Evolutionary conservation across 352 stramenopile species (phyloP).

Genomic region (Phytopythium oedochilum): DNA sequence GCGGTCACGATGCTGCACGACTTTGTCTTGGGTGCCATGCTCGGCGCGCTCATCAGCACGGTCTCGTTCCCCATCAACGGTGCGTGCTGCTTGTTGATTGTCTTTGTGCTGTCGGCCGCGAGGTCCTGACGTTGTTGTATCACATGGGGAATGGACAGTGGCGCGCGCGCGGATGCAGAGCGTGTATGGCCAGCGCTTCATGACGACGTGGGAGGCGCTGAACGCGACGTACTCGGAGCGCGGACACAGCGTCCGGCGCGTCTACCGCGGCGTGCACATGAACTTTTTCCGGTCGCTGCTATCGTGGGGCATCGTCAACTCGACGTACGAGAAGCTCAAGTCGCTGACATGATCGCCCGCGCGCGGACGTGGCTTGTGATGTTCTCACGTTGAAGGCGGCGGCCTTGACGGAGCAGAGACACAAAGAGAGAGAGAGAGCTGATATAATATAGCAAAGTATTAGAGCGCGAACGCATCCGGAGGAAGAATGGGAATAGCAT

Average conservation of each 20-base stretch:
- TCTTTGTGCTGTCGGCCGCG: too few relatives aligned
- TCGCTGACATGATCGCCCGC: conserved; percentile 37
- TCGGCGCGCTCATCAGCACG: conserved; percentile 83
- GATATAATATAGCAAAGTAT: conserved; percentile 3
- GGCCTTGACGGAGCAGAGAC: not conserved
- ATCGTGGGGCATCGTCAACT: conserved; percentile 91
- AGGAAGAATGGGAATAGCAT: conserved; percentile 7
- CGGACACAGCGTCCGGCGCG: conserved; percentile 37
- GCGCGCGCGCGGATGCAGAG: conserved; percentile 81
- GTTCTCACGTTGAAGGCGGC: too few relatives aligned
- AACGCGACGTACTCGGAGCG: conserved; percentile 71
- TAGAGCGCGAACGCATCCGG: not conserved
- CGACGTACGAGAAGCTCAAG: conserved; percentile 86
- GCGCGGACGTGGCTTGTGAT: too few relatives aligned
- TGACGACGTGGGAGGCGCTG: conserved; percentile 51
- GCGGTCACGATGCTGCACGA: conserved; percentile 56
- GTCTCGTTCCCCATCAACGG: conserved; percentile 83
- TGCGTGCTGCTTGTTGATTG: conserved; percentile 15
- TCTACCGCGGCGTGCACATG: conserved; percentile 86
- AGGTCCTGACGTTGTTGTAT: conserved; percentile 3
- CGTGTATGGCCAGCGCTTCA: conserved; percentile 61
- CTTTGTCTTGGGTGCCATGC: conserved; percentile 79
- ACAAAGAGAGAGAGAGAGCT: not conserved
- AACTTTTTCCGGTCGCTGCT: conserved; percentile 87
- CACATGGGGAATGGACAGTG: conserved; percentile 32